Base-by-base conservation (phyloP, 2,329 filamentous ascomycete genomes). In the Dothideomycetidae sp. region DNA sequence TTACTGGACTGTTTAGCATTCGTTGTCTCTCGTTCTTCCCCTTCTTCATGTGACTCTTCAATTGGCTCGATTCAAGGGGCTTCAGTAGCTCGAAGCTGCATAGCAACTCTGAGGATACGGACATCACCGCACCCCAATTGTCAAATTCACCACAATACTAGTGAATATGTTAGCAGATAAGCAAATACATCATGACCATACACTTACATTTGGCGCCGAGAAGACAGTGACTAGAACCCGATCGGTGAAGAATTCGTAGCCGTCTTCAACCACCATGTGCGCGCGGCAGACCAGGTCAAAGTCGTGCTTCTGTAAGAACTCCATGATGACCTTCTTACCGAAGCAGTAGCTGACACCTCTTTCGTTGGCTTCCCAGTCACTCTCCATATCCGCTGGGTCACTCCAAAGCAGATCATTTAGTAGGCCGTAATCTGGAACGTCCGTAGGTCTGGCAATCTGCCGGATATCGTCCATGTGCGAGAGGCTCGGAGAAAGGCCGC, bases 31-130 rank as follows among this genome's bases (percentile, higher is more conserved):
- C 92, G 62, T 86, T 93, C 43, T 86, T 73, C 44, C 86, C 86
- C 66, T 94, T 96, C 68, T 98, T 98, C 61, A 98, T 98, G 55
- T 98, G 90, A 50, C 80, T 94, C 71, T 98, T 98, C 44, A 98
- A 68, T 21, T 88, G 88, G 50, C 82, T 92, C 10, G 86, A 94
- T 60, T 98, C 90, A 32, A 98, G 70, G 5, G 90, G 90, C 60
- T 98, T 98, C 43, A 98, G 70, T 11, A 98, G 69, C 61, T 98
- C 90, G 54, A 98, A 98, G 56, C 86, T 94, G 63, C 90, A 98
- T 1, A 98, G 73, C 36, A 98, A 63, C 58, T 96, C 90, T 10
- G 74, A 75, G 1, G 85, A 94, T 14, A 98, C 90, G 2, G 88
- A 93, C 90, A 98, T 98, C 48, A 96, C 86, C 10, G 90, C 90